Percentiles rank a stretch among this genome's conserved stretches.
Evolutionary conservation across 805 yeast genomes (phyloP).

Genomic region (Nakazawaea molendinolei): DNA sequence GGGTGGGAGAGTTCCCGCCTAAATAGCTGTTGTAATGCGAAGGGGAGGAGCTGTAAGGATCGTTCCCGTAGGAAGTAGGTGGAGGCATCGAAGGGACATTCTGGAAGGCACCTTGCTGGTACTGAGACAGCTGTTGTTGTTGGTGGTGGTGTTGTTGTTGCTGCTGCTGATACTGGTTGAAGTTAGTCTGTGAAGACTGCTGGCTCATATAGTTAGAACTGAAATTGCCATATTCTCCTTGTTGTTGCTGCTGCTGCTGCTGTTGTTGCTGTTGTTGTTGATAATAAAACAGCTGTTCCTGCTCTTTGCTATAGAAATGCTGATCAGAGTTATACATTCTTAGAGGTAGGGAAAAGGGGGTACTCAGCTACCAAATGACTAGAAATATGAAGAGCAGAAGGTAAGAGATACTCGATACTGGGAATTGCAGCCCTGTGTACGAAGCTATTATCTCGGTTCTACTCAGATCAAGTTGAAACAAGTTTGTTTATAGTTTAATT

Average conservation of each 20-base stretch:
- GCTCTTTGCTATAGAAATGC: conserved; percentile 13
- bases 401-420: too few relatives aligned
- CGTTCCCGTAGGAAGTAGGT: conserved; percentile 13
- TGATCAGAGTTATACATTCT: conserved; percentile 13
- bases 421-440: too few relatives aligned
- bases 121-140: not conserved
- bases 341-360: too few relatives aligned
- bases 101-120: conserved; percentile 13
- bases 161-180: conserved; percentile 11
- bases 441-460: too few relatives aligned
- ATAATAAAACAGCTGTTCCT: conserved; percentile 4
- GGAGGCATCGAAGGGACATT: conserved; percentile 21
- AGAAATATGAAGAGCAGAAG: too few relatives aligned
- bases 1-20: conserved; percentile 19
- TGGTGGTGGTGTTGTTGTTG: conserved; percentile 13
- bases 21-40: conserved; percentile 13
- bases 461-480: too few relatives aligned
- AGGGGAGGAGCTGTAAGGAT: conserved; percentile 14
- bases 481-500: too few relatives aligned
- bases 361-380: too few relatives aligned
- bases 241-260: conserved; percentile 19
- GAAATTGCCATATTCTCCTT: conserved; percentile 19
- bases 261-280: conserved; percentile 17
- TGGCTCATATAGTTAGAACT: conserved; percentile 16
- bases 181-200: conserved; percentile 18